phyloP scores from a whole-genome alignment of 2,329 filamentous ascomycete genomes.

The Fusarium papillatum region DNA sequence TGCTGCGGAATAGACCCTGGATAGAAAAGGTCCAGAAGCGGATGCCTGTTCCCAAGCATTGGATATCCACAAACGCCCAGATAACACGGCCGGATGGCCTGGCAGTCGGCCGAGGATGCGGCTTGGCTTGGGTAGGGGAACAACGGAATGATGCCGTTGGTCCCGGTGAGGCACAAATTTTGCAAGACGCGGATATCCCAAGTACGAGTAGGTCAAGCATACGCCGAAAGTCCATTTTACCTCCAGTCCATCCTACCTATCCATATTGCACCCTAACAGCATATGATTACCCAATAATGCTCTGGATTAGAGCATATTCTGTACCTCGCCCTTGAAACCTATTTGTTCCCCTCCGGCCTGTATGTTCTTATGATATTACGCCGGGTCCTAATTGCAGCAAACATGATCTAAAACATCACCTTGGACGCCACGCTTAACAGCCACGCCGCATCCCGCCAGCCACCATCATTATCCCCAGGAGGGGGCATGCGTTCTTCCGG shows the following conservation, averaged over 20 bases:
- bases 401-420: conserved; percentile 63
- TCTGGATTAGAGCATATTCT: background rate
- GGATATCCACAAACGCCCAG: background rate
- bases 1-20: conserved; percentile 4
- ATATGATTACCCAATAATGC: conserved; percentile 26
- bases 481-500: conserved; percentile 62
- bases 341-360: background rate
- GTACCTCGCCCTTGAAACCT: conserved; percentile 3
- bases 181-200: background rate
- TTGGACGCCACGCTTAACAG: conserved; percentile 74
- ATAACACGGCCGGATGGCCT: background rate
- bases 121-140: background rate
- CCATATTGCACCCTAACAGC: conserved; percentile 2
- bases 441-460: conserved; percentile 79
- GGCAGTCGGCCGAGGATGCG: background rate
- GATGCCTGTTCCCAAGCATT: conserved; percentile 3
- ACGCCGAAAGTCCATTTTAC: background rate
- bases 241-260: background rate
- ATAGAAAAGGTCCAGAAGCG: conserved; percentile 2
- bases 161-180: background rate
- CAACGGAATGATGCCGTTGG: background rate
- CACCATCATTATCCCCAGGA: conserved; percentile 66
- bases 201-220: background rate
- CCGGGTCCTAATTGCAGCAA: background rate
- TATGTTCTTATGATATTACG: conserved; percentile 12